These are phyloP conservation scores for Diaporthe vaccinii DNA, from an alignment of 2,329 filamentous ascomycete species.

Conservation along the genomic window DNA sequence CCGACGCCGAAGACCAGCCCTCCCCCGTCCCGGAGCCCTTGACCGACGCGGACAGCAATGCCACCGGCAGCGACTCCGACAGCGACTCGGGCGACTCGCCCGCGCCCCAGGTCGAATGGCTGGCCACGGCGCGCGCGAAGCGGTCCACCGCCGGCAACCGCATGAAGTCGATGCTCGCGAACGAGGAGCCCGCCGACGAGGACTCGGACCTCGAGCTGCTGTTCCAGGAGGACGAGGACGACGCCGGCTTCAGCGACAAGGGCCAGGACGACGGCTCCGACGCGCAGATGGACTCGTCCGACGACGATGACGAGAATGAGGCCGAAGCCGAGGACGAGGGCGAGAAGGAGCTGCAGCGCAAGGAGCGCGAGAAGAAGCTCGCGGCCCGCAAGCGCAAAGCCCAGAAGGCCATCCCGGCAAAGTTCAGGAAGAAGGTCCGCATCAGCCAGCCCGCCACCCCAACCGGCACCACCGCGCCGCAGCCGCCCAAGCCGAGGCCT, in stretches of 20 bases:
- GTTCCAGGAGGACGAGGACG: slow-evolving; percentile 81
- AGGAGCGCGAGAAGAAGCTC: slow-evolving; percentile 76
- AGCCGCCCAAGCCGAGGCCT: slow-evolving; percentile 59
- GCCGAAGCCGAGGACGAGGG: slow-evolving; percentile 82
- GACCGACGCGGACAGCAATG: slow-evolving; percentile 51
- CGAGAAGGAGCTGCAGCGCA: slow-evolving; percentile 86
- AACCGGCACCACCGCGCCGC: slow-evolving; percentile 51
- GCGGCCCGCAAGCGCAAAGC: slow-evolving; percentile 85
- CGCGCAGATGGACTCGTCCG: slow-evolving; percentile 87
- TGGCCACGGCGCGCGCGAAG: slow-evolving; percentile 80
- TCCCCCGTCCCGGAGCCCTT: slow-evolving; percentile 48
- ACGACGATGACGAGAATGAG: slow-evolving; percentile 77
- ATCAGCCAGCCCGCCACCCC: slow-evolving; percentile 69
- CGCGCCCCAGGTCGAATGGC: slow-evolving; percentile 69
- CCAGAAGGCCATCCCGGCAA: slow-evolving; percentile 78
- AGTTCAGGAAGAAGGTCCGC: slow-evolving; percentile 81
- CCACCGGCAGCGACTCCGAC: slow-evolving; percentile 54
- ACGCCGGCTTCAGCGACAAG: slow-evolving; percentile 78
- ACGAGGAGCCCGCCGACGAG: slow-evolving; percentile 71
- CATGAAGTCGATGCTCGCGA: slow-evolving; percentile 82
- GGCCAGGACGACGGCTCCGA: slow-evolving; percentile 77
- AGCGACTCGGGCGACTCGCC: slow-evolving; percentile 45
- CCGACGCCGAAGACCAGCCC: slow-evolving; percentile 43
- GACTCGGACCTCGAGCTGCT: slow-evolving; percentile 77
- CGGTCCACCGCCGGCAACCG: slow-evolving; percentile 88